Base-by-base conservation (phyloP, 306 rosid genomes). In the Purshia tridentata region DNA sequence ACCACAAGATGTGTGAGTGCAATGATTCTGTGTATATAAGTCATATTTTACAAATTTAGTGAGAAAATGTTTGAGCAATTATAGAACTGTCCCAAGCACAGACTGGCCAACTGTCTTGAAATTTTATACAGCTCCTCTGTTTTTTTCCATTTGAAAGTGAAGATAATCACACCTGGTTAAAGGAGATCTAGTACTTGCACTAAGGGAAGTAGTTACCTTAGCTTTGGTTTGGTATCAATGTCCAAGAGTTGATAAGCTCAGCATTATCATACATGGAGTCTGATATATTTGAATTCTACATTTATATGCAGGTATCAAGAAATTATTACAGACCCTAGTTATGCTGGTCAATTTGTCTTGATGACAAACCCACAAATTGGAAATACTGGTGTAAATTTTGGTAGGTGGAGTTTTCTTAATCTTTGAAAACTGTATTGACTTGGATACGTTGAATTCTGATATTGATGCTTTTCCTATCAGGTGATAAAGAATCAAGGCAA, bases 331-430 rank as follows among this genome's bases (percentile, higher is more conserved):
- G 97, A 94, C 78, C 99, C 99, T 56, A 94, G 97, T 76, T 94
- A 94, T 79, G 93, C 98, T 72, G 99, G 98, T 3, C 98, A 95
- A 78, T 91, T 91, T 83, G 98, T 95, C 58, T 78, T 91, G 23
- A 95, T 94, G 98, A 90, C 97, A 58, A 94, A 85, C 82, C 98
- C 98, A 0, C 98, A 91, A 18, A 94, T 94, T 53, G 98, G 98
- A 81, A 91, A 93, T 67, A 89, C 98, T 62, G 96, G 98, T 81
- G 82, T 93, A 50, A 93, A 93, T 86, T 89, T 89, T 46, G 93
- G 98, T 87, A 61, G 29, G 89, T 72, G 16, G 50, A 62, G 18
- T 73, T 80, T 46, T 62, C 29, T 47, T 20, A 10, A 53, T 67
- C 39, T 7, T 46, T 49, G 52, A 54, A 47, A 50, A 41, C 29